phyloP scores from a whole-genome alignment of 306 rosid genomes.

The Cucumis cinereus region DNA sequence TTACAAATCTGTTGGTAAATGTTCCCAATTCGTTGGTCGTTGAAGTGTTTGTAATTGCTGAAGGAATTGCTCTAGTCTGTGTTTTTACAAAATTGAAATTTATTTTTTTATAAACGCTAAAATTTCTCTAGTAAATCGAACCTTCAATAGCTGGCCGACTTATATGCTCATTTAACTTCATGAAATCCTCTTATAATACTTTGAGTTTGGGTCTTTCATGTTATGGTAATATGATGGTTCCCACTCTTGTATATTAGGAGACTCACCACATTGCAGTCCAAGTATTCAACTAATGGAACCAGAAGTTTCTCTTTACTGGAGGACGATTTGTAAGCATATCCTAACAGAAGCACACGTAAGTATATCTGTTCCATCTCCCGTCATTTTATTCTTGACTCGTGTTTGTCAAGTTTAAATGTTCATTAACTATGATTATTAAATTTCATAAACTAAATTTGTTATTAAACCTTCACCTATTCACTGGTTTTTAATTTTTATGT shows the following conservation, averaged over 20 bases:
- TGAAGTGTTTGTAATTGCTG: background rate
- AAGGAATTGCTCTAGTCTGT: background rate
- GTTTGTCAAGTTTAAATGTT: background rate
- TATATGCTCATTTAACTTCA: background rate
- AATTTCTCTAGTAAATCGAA: background rate
- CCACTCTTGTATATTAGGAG: conserved; percentile 22
- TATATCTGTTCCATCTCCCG: background rate
- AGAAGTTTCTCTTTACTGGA: conserved; percentile 85
- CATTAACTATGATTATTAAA: background rate
- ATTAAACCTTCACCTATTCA: background rate
- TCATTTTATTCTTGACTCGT: background rate
- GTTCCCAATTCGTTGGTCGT: background rate
- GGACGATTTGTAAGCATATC: conserved; percentile 57
- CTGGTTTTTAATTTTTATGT: background rate
- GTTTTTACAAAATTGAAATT: background rate
- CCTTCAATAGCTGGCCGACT: background rate
- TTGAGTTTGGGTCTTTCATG: background rate
- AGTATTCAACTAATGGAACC: conserved; percentile 67
- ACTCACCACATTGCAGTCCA: conserved; percentile 20
- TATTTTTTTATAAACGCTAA: background rate
- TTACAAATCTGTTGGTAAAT: background rate
- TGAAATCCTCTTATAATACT: background rate
- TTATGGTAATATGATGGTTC: conserved; percentile 13
- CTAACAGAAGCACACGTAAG: conserved; percentile 82
- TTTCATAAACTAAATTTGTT: background rate